phyloP scores from a whole-genome alignment of 1,284 basidiomycete genomes.

The Neonothopanus nambi region DNA sequence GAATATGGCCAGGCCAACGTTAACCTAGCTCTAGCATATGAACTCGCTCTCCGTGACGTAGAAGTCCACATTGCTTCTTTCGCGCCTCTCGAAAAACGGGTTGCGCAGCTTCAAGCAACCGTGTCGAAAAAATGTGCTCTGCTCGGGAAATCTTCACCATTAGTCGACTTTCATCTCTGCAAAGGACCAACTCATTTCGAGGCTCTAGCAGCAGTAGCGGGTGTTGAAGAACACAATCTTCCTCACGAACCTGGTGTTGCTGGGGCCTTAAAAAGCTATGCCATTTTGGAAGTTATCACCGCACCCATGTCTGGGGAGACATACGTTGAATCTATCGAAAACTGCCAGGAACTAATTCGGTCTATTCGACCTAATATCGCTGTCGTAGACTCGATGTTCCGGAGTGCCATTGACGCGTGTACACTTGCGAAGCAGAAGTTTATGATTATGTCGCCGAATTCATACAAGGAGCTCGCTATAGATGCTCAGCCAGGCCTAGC shows the following conservation, averaged over 20 bases:
- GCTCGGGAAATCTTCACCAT: background rate
- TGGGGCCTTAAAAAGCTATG: constrained; percentile 9
- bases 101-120: constrained; percentile 1
- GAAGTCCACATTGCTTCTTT: constrained; percentile 14
- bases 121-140: background rate
- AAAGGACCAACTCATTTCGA: no score
- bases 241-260: constrained; percentile 8
- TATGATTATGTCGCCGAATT: constrained; percentile 10
- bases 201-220: no score
- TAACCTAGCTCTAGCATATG: constrained; percentile 15
- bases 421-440: background rate
- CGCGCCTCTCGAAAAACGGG: constrained; percentile 8
- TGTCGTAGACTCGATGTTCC: constrained; percentile 5
- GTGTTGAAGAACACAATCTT: constrained; percentile 1
- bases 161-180: no score
- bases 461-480: constrained; percentile 10
- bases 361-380: constrained; percentile 2
- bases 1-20: constrained; percentile 20
- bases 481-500: constrained; percentile 4
- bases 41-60: constrained; percentile 10
- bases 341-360: constrained; percentile 5
- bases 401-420: constrained; percentile 10
- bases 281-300: background rate
- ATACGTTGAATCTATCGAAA: constrained; percentile 5
- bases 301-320: constrained; percentile 7